phyloP scores from a whole-genome alignment of 768 basidiomycete species.

The Tubosaeta brunneosetosa region DNA sequence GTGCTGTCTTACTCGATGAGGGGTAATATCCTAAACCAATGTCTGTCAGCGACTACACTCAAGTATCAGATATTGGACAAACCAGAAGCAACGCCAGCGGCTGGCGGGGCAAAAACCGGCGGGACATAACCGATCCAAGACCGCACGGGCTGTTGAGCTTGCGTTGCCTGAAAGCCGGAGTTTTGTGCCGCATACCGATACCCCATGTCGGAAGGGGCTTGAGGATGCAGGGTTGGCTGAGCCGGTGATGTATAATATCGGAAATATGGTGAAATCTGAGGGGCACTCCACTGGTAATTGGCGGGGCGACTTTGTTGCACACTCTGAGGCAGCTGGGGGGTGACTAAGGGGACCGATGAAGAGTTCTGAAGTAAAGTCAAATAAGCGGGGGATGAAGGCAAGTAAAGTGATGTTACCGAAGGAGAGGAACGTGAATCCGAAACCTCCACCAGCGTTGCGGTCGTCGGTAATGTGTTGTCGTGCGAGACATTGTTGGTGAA shows the following conservation, averaged over 20 bases:
- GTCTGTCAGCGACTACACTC: neutral
- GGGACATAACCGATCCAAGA: constrained; percentile 10
- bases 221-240: neutral
- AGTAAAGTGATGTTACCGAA: constrained; percentile 10
- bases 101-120: neutral
- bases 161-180: constrained; percentile 4
- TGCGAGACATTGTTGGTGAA: constrained; percentile 8
- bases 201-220: neutral
- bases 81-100: constrained; percentile 3
- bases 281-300: neutral
- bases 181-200: constrained; percentile 14
- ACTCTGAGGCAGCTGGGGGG: constrained; percentile 1
- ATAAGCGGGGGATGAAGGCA: constrained; percentile 1
- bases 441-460: constrained; percentile 34
- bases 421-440: constrained; percentile 15
- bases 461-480: constrained; percentile 25
- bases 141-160: constrained; percentile 6
- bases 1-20: neutral
- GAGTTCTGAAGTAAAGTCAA: constrained; percentile 11
- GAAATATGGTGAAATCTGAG: constrained; percentile 1
- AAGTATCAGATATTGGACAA: neutral
- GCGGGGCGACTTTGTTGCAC: constrained; percentile 3
- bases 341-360: neutral
- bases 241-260: constrained; percentile 4
- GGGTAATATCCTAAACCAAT: neutral